Base-by-base conservation (phyloP, 768 basidiomycete species). In the Pholiota molesta region DNA sequence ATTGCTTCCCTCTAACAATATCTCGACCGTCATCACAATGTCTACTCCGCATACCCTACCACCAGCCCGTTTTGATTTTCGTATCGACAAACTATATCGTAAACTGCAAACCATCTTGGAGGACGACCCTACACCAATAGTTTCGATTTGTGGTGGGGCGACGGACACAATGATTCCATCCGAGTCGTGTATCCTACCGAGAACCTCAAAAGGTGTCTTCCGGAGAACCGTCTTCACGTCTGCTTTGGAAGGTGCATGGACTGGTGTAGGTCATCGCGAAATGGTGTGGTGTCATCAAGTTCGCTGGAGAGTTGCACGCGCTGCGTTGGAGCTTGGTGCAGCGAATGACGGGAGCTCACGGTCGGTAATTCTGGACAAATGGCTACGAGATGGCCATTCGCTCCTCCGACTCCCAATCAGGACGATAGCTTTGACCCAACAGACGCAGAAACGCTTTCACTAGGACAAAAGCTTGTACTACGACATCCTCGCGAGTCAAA, bases 271-370 rank as follows among this genome's bases (percentile, higher is more conserved):
- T 26, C 97, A 99, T 73, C 88, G 88, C 44, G 96, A 93, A 62
- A 96, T 98, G 86, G 94, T 99, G 4, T 99, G 97, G 97, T 99
- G 97, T 71, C 94, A 98, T 74, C 97, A 99, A 75, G 89, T 98
- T 10, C 89, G 97, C 42, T 94, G 90, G 91, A 85, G 88, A 23
- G 79, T 97, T 35, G 95, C 95, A 16, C 82, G 92, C 56, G 86
- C 88, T 19, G 88, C 88, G 26, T 75, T 98, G 6, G 92, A 94
- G 67, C 76, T 92, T 11, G 83, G 83, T 2, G 69, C 64, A n/a
- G 66, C 75, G 0, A 52, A 55, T 28, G 71, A 69, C 1, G 44
- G 67, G 3, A 65, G 52, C 3, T 74, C 73, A 1, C 76, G 77
- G 31, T 76, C 68, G 0, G 64, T 60, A 5, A 67, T 84, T 13